Base-by-base conservation (phyloP, 306 rosid species). In the Carpinus fangiana region DNA sequence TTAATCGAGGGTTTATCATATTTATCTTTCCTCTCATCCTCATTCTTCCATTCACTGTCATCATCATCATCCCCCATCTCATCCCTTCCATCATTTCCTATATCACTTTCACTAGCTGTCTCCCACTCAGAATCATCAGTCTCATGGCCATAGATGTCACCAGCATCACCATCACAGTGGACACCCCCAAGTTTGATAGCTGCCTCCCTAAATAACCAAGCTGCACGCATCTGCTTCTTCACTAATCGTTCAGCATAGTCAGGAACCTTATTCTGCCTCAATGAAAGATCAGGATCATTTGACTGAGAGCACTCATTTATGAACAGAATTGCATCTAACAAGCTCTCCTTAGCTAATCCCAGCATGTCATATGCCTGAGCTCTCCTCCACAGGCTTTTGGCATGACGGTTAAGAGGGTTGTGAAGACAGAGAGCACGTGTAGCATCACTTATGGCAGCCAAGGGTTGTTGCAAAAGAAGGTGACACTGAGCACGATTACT, bases 351-450 rank as follows among this genome's bases (percentile, higher is more conserved):
- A 7, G 98, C 97, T 76, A 88, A 81, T 41, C 98, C 99, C 74
- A 96, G 92, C 98, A 96, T 93, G 87, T 96, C 99, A 51, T 96
- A 93, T 46, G 99, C 98, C 84, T 96, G 99, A 61, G 99, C 98
- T 87, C 98, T 89, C 84, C 99, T 93, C 98, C 99, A 96, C 8
- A 96, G 94, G 79, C 98, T 93, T 87, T 96, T 96, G 81, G 99
- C 99, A 79, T 96, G 99, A 45, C 97, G 97, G 81, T 96, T 93
- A 70, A 90, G 90, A 41, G 98, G 98, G 83, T 81, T 91, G 87
- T 96, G 99, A 78, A 96, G 99, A 85, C 97, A 91, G 7, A 96
- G 94, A 73, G 99, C 98, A 38, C 91, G 87, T 26, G 99, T 96
- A 74, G 99, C 98, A 86, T 96, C 99, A 79, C 98, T 89, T 75